Evolutionary conservation across 345 rosid species (phyloP), one percentile per base, ranked within the genome.

Genomic region (Camelina neglecta): DNA sequence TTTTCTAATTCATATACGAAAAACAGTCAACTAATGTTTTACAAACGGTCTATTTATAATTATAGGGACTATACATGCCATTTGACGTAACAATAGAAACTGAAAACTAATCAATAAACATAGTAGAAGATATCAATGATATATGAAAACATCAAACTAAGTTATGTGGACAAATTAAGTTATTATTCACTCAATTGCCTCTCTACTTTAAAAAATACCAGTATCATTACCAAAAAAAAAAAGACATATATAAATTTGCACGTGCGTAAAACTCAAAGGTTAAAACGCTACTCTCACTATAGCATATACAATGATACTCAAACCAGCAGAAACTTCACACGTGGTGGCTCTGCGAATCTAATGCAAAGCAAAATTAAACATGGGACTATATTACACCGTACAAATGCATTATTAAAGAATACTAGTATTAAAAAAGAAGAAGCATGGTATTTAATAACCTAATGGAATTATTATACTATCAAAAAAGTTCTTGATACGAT

Each of bases 181-280:
- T 60, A 35, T 18, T 18, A 35, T 18, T 5, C 45, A 36, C 9
- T 29, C 31, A 29, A 29, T 29, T 29, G 5, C 5, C 5, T 29
- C 26, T 24, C 31, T 29, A 29, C 31, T 29, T 13, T 16, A 16
- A n/a, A 35, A 7, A 35, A 7, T 35, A 35, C 9, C 2, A 6
- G 45, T 41, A 11, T 11, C 45, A 8, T 21, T 7, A 41, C 18
- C 15, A 13, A 4, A 7, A 44, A 33, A 33, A 5, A 7, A 31
- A 29, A 60, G 5, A 5, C 10, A 65, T 8, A 47, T 6, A 65
- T 16, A 2, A 0, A n/a, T 54, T 6, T 35, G 41, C 63, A 68
- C 62, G 72, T 68, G 41, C n/a, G 11, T 15, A 39, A n/a, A 35
- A 5, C n/a, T 54, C 41, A 68, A 68, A 55, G 31, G 53, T 41